Base-by-base conservation (phyloP, 495 filamentous ascomycete genomes). In the Penicillium waksmanii region DNA sequence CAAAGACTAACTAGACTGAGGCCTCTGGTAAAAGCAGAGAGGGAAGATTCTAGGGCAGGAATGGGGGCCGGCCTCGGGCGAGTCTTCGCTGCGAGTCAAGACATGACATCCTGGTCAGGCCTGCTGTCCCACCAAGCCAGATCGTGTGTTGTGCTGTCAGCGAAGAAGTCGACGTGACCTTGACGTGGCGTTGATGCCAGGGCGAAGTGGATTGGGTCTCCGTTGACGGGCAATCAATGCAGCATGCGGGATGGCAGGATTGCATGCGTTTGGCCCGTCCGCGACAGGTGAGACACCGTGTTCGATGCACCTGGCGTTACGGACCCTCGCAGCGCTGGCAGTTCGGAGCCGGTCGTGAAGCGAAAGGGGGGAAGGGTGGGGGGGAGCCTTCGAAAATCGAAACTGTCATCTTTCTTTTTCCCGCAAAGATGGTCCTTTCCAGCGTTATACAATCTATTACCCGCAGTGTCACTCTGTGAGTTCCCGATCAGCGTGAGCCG, bases 201-300 rank as follows among this genome's bases (percentile, higher is more conserved):
- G 61, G 57, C 64, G 52, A 44, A 35, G 51, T 48, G 52, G 63
- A 66, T 66, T 66, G 63, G 63, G 53, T 56, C 47, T 51, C 27
- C 46, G 50, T 64, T 62, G 56, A 61, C 53, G 36, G 64, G 60
- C 61, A 67, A 67, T 65, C 65, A 68, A 65, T 70, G 62, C 66
- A 64, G 54, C 44, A 61, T 58, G 58, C 68, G 68, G 68, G 63
- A 66, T 61, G 66, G 58, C 68, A 69, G 68, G 68, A 71, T 65
- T 65, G 59, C 66, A 64, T 69, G 59, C 64, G 68, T 71, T 66
- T 71, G 68, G 68, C 57, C 60, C 62, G 49, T 61, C 56, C 53
- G 60, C 56, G 54, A 63, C 58, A 62, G 52, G 60, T 68, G 65
- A 70, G 62, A 68, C 65, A 65, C 58, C 47, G 55, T 64, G 58